Evolutionary conservation across 306 rosid species (phyloP), one percentile per base, ranked within the genome.

Genomic region (Lagenaria siceraria): DNA sequence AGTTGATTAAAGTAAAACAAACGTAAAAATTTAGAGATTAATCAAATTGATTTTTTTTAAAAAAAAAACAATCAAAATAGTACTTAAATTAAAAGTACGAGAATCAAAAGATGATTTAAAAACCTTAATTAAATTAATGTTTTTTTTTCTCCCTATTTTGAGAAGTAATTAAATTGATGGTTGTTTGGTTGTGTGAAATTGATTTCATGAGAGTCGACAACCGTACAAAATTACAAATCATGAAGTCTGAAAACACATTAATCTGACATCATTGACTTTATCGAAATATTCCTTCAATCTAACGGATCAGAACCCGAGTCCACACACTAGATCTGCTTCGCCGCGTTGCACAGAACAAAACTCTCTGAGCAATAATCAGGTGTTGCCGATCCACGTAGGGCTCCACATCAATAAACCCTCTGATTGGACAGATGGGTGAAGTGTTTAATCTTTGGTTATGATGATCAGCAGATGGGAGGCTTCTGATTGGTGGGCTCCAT

Each of bases 391-490:
- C 59, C 36, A 49, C 15, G 1, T 19, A 17, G 18, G 43, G 43
- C 14, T 72, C 76, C 76, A 72, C 76, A 4, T 27, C 56, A 46
- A 27, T 25, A 15, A 69, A 8, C 31, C 31, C 12, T 70, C 14
- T 49, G 60, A 72, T 48, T 72, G 60, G 76, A 72, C 59, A 72
- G 22, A 43, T 42, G 54, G 56, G 13, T n/a, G 29, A 66, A 40
- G 7, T 19, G 51, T 24, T 22, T 10, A 19, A 68, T 42, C 55
- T 66, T 65, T 42, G 36, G 14, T 69, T 48, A 18, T 36, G 76
- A 42, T 49, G 83, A 81, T 82, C 58, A 74, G 64, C 49, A 21
- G 74, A 66, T 66, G 53, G 17, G 4, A 36, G 51, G 29, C 52
- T 69, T 69, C 55, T 24, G 79, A 48, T 71, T 46, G 17, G 76